A percentile compares a stretch with the other conserved stretches of the same genome.
phyloP scores from a whole-genome alignment of 352 stramenopile genomes.

The Phytophthora pistaciae region DNA sequence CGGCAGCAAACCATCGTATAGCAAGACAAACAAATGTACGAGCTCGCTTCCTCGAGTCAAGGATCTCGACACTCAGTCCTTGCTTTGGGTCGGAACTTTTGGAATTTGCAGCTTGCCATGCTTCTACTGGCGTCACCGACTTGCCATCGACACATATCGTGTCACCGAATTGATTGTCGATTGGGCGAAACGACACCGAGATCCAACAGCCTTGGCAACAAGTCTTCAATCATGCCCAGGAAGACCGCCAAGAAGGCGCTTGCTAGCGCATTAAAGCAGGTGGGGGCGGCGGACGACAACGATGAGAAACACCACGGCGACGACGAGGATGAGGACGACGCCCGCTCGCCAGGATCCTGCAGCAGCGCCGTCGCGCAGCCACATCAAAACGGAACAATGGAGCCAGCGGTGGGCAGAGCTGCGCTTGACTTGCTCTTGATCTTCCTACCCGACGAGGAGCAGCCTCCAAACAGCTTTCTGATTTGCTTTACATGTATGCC shows the following conservation, averaged over 20 bases:
- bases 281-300: neutral
- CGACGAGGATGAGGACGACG: slow-evolving; percentile 33
- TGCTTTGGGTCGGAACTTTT: neutral
- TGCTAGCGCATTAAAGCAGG: neutral
- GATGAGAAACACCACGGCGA: neutral
- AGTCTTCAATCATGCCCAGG: neutral
- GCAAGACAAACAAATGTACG: neutral
- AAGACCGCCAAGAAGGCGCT: neutral
- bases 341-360: slow-evolving; percentile 25
- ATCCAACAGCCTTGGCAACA: too few species aligned
- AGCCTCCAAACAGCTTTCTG: slow-evolving; percentile 7
- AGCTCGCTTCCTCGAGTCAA: neutral
- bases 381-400: slow-evolving; percentile 14
- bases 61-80: too few species aligned
- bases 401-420: slow-evolving; percentile 25
- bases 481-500: slow-evolving; percentile 11
- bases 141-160: slow-evolving; percentile 14
- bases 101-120: neutral
- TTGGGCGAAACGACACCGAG: slow-evolving; percentile 14
- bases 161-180: slow-evolving; percentile 9
- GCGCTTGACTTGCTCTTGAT: slow-evolving; percentile 34
- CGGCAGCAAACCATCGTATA: neutral
- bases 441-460: neutral
- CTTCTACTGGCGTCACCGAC: slow-evolving; percentile 28
- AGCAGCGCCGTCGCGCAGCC: slow-evolving; percentile 18